Base-by-base conservation (phyloP, 1,284 basidiomycete genomes). In the Boletus semigastroideus region DNA sequence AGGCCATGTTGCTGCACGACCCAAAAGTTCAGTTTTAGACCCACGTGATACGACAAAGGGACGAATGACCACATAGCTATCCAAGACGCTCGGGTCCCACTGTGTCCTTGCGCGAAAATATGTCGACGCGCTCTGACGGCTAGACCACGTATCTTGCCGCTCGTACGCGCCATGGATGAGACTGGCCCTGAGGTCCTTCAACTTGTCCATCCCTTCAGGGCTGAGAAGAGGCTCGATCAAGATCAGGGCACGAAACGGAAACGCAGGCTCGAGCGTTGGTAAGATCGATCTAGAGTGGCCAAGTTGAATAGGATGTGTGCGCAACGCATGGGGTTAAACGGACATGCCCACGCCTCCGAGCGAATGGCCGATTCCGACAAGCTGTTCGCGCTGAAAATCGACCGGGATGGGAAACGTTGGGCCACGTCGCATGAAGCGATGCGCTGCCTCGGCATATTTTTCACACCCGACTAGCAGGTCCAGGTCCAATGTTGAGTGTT, bases 301-400 rank as follows among this genome's bases (percentile, higher is more conserved):
- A 14, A n/a, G 52, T 64, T 59, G 47, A 56, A n/a, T 25, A 42
- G 39, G 14, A 46, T 19, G 27, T 53, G 16, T 8, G 13, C 16
- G 16, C 42, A 52, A n/a, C 6, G 25, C 5, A 40, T 28, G 16
- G 5, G 6, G 12, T 41, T 38, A 31, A 33, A 74, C 77, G 53
- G 59, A 83, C 82, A 84, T 77, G 27, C 78, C 71, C 52, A 82
- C 80, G 38, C 75, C 83, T n/a, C 83, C 83, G 27, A 85, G 65
- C 1, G 83, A 84, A 64, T 85, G 83, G 1, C 82, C 83, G 19
- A 85, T 74, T 5, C 82, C 83, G 31, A 83, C 70, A 8, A 85
- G 65, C 39, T 73, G 79, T 51, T 79, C 67, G 12, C 59, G 62
- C 31, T 59, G 58, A 63, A 84, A 84, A 52, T 82, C 71, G 27